Percentiles rank a stretch among this genome's conserved stretches.
Evolutionary conservation across 495 filamentous ascomycete genomes (phyloP).

Genomic region (Penicillium argentinense): DNA sequence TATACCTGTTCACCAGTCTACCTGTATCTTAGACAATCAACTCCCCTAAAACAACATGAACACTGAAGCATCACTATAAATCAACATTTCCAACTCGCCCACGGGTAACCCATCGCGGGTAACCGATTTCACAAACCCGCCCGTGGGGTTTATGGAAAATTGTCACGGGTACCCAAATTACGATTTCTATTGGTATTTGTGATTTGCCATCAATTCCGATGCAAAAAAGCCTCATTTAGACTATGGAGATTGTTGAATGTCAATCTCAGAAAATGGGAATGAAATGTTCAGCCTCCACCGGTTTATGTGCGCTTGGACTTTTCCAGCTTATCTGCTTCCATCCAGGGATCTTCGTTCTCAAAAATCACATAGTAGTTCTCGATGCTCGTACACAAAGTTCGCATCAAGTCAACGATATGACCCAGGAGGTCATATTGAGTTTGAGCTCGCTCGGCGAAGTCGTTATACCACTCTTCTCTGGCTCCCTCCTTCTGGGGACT

Average conservation of each 20-base stretch:
- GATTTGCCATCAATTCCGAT: no score
- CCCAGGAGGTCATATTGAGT: constrained; percentile 11
- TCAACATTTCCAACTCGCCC: not conserved
- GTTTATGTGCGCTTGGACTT: no score
- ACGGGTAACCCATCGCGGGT: not conserved
- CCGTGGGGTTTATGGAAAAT: not conserved
- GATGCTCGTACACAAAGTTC: constrained; percentile 3
- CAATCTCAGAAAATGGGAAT: no score
- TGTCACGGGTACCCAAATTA: not conserved
- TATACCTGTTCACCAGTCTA: no score
- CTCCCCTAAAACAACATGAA: no score
- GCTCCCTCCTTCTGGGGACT: constrained; percentile 1
- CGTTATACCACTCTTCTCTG: constrained; percentile 4
- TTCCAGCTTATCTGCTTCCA: constrained; percentile 15
- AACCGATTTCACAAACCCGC: not conserved
- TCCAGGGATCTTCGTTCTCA: constrained; percentile 15
- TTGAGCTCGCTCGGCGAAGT: constrained; percentile 12
- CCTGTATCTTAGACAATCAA: no score
- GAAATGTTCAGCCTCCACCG: no score
- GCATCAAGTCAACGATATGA: constrained; percentile 12
- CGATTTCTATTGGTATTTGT: no score
- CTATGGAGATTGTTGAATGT: no score
- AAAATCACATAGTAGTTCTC: constrained; percentile 6
- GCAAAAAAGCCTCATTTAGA: no score
- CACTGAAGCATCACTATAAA: no score